Base-by-base conservation (phyloP, 1,284 basidiomycete genomes). In the Malassezia arunalokei region DNA sequence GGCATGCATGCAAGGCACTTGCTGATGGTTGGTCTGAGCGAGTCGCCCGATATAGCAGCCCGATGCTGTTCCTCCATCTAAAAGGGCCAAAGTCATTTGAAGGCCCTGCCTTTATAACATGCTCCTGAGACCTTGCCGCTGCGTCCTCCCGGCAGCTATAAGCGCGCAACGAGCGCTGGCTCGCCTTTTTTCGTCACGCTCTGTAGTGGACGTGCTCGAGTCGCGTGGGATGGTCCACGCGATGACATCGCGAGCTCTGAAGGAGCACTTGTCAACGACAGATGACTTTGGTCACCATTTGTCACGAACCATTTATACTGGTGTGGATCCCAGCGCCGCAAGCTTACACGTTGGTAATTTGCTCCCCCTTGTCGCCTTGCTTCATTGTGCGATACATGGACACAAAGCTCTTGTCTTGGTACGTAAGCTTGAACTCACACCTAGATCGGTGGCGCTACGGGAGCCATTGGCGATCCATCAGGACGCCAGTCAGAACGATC, bases 371-470 rank as follows among this genome's bases (percentile, higher is more conserved):
- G 78, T 98, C 61, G 83, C 81, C 42, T 74, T 96, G 42, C 76
- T 92, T 20, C 91, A 95, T 68, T 92, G 96, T 72, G 83, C 85
- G 37, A 67, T 86, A 15, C 79, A 79, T 30, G 88, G 90, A 0
- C 90, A 98, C 73, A 78, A 78, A 27, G 79, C 83, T 33, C 83
- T 96, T 14, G 83, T 86, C 8, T 78, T 98, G 24, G 87, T 88
- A 38, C 37, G 73, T 33, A 31, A 24, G 20, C 37, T 31, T n/a
- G 66, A 46, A 43, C 48, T 42, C 8, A 38, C 30, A 14, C 24
- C n/a, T 30, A 95, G 90, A 85, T 95, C 71, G 92, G 92, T 32
- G 91, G 91, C 0, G 92, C 89, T 1, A 96, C 94, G 0, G 94
- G 90, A 2, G 81, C 85, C n/a, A 85, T 99, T 31, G 94, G 94